Evolutionary conservation across 2,329 filamentous ascomycete genomes (phyloP).

Genomic region (Cryphonectria japonica): DNA sequence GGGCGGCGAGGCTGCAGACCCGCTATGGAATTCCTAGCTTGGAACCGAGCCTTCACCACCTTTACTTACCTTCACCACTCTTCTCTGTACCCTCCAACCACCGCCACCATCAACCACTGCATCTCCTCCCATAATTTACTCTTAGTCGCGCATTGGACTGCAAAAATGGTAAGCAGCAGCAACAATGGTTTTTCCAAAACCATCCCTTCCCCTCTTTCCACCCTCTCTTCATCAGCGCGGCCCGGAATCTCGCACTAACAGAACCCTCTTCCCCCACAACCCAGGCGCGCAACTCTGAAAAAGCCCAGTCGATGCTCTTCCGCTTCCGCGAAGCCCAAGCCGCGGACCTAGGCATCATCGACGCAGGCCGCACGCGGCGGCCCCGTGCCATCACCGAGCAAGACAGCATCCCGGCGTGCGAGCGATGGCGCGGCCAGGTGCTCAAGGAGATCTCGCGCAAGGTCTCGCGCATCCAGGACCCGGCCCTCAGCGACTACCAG

Average conservation of each 20-base stretch:
- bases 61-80: background rate
- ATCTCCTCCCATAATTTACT: background rate
- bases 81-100: background rate
- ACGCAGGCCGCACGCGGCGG: constrained; percentile 84
- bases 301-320: constrained; percentile 99
- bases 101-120: background rate
- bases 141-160: background rate
- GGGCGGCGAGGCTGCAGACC: background rate
- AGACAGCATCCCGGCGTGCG: constrained; percentile 81
- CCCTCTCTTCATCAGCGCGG: too few species aligned
- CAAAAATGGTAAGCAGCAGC: background rate
- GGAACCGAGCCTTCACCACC: background rate
- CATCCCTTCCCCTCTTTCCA: too few species aligned
- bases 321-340: constrained; percentile 98
- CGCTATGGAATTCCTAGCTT: background rate
- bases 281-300: constrained; percentile 95
- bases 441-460: constrained; percentile 97
- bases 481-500: constrained; percentile 91
- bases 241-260: background rate
- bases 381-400: constrained; percentile 91
- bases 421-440: constrained; percentile 98
- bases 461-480: constrained; percentile 93
- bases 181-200: too few species aligned
- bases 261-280: background rate
- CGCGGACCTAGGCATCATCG: constrained; percentile 93